These are phyloP conservation scores for Penicillium palitans DNA, from an alignment of 2,329 filamentous ascomycete genomes.

Conservation along the genomic window DNA sequence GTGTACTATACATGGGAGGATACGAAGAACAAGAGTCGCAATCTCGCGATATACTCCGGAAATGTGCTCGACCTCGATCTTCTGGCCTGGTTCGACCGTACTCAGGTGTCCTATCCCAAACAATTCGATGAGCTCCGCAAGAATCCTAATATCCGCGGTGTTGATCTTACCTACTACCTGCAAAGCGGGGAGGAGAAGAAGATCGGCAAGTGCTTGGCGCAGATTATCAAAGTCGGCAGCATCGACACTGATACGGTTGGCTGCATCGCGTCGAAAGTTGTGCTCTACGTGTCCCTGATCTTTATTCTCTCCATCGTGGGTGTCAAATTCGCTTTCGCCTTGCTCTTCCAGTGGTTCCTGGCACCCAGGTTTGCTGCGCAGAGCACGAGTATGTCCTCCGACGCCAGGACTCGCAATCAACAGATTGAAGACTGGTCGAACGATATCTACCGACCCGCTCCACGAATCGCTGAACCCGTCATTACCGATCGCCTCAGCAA, in stretches of 20 bases:
- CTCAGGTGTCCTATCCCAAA: slow-evolving; percentile 71
- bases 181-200: slow-evolving; percentile 76
- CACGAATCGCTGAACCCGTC: slow-evolving; percentile 73
- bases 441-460: slow-evolving; percentile 91
- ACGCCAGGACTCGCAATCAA: slow-evolving; percentile 79
- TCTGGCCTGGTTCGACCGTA: slow-evolving; percentile 83
- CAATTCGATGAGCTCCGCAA: slow-evolving; percentile 79
- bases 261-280: slow-evolving; percentile 95
- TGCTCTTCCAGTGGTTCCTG: slow-evolving; percentile 96
- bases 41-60: slow-evolving; percentile 91
- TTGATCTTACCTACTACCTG: slow-evolving; percentile 86
- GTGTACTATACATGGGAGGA: slow-evolving; percentile 98
- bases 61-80: slow-evolving; percentile 89
- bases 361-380: slow-evolving; percentile 78
- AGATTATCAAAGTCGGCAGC: slow-evolving; percentile 93
- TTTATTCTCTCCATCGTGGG: slow-evolving; percentile 89
- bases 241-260: slow-evolving; percentile 95
- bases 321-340: slow-evolving; percentile 81
- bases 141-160: slow-evolving; percentile 70
- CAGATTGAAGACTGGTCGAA: slow-evolving; percentile 98
- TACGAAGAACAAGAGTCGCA: slow-evolving; percentile 81
- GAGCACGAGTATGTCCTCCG: slow-evolving; percentile 79
- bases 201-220: slow-evolving; percentile 80
- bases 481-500: slow-evolving; percentile 74
- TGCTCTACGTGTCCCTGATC: slow-evolving; percentile 87